Evolutionary conservation across 768 basidiomycete genomes (phyloP).

Genomic region (Termitomyces sp.): DNA sequence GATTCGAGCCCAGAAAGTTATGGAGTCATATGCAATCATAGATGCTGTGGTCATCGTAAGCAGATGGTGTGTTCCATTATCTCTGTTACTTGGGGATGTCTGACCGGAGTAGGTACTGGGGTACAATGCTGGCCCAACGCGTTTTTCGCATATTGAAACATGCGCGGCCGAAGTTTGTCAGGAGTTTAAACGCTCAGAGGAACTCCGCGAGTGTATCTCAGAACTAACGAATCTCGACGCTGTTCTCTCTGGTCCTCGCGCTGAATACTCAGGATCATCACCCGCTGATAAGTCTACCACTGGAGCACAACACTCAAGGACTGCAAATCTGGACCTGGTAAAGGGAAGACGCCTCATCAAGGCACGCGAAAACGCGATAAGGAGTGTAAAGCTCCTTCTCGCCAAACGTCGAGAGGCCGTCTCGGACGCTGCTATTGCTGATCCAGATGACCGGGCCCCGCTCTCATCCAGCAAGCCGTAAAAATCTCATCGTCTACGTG

Average conservation of each 20-base stretch:
- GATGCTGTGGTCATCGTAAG: conserved; percentile 79
- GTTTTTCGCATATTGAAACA: conserved; percentile 75
- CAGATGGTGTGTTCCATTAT: conserved; percentile 50
- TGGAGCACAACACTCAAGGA: conserved; percentile 24
- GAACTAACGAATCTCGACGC: conserved; percentile 58
- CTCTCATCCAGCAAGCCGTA: neutral
- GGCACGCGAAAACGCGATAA: conserved; percentile 66
- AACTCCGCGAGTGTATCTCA: conserved; percentile 57
- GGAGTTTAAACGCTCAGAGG: conserved; percentile 59
- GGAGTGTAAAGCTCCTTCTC: conserved; percentile 51
- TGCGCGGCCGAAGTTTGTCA: conserved; percentile 73
- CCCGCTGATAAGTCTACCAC: conserved; percentile 1
- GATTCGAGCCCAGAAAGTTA: conserved; percentile 52
- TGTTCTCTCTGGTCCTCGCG: conserved; percentile 50
- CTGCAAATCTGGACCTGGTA: conserved; percentile 49
- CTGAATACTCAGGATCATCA: conserved; percentile 30
- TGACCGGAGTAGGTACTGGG: conserved; percentile 57
- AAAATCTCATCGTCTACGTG: neutral
- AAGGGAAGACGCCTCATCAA: conserved; percentile 64
- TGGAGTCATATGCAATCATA: conserved; percentile 64
- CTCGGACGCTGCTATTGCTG: neutral
- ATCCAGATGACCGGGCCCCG: neutral
- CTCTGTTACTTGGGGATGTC: neutral
- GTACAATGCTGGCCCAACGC: conserved; percentile 66
- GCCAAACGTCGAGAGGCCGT: conserved; percentile 25